Conservation (phyloP, 192 early-diverging fungal genomes). For the Fimicolochytrium jonesii region DNA sequence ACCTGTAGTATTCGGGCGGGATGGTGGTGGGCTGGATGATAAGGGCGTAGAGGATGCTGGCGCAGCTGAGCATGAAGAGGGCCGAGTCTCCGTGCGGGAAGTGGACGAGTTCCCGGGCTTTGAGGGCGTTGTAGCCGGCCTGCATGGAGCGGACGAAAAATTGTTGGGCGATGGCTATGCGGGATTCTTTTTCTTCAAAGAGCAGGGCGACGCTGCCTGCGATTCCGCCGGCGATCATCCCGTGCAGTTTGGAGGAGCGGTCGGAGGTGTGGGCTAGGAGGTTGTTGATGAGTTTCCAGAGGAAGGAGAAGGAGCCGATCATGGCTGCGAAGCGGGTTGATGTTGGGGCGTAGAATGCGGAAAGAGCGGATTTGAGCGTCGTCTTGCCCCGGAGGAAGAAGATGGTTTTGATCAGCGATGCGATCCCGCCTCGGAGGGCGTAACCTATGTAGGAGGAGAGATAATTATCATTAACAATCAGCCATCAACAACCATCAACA, state of each 20-base stretch:
- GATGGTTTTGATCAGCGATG: slow-evolving; percentile 47
- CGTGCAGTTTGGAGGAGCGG: slow-evolving; percentile 31
- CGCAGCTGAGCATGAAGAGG: slow-evolving; percentile 36
- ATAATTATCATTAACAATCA: too few relatives aligned
- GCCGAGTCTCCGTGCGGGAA: slow-evolving; percentile 44
- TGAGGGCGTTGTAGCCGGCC: slow-evolving; percentile 40
- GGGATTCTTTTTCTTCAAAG: slow-evolving; percentile 35
- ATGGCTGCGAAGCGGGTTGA: slow-evolving; percentile 67
- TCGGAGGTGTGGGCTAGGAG: slow-evolving; percentile 26
- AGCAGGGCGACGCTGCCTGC: slow-evolving; percentile 44
- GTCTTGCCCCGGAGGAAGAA: slow-evolving; percentile 24
- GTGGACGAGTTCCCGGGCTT: slow-evolving; percentile 28
- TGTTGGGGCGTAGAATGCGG: slow-evolving; percentile 53
- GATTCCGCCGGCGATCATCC: slow-evolving; percentile 18
- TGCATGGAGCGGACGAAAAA: slow-evolving; percentile 34
- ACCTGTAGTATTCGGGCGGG: slow-evolving; percentile 37
- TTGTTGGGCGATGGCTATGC: slow-evolving; percentile 47
- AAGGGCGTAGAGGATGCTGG: slow-evolving; percentile 46
- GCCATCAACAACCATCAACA: too few relatives aligned
- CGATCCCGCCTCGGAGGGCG: slow-evolving; percentile 51
- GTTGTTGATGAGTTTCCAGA: slow-evolving; percentile 74
- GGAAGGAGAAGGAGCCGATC: slow-evolving; percentile 70
- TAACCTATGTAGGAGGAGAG: too few relatives aligned
- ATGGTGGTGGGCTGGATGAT: slow-evolving; percentile 46
- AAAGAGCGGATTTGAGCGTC: slow-evolving; percentile 38